Base-by-base conservation (phyloP, 129 eudicot genomes). In the Silybum marianum region DNA sequence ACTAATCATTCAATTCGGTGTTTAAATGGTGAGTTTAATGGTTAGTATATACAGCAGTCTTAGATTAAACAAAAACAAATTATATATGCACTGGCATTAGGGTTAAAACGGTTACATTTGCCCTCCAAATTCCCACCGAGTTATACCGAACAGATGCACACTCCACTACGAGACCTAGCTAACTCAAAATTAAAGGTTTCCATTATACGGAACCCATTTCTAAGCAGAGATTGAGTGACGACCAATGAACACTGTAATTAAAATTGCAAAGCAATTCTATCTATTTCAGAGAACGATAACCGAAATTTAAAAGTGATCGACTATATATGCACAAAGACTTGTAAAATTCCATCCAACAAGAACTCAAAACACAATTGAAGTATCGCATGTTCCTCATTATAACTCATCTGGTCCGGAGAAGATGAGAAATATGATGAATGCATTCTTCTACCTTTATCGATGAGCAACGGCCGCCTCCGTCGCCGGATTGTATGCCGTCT, bases 221-320 rank as follows among this genome's bases (percentile, higher is more conserved):
- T 28, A 69, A 11, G 40, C 21, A 13, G 21, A 69, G 42, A 3
- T 69, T 69, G 28, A 30, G 39, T 68, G 72, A 26, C 32, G 19
- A 24, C 32, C 25, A 13, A 13, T 13, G 72, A 26, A 68, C 39
- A 40, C 34, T 12, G 38, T 25, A 26, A 26, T 13, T 68, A 68
- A 11, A 11, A 14, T n/a, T 54, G 22, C 18, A 54, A 18, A 54
- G 65, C 65, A 54, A 54, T 54, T 54, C 65, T 54, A 18, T 24
- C 73, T 6, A 30, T 69, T 25, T 25, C 36, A 51, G 21, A 30
- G 30, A 69, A 69, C 40, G 38, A 69, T 25, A 69, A 69, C 36
- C 24, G 68, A 69, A 69, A 69, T 69, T 69, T 32, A 14, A 40
- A 28, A 69, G 32, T 26, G 39, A 69, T 32, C 73, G 73, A 69